A percentile compares a stretch with the other conserved stretches of the same genome.
phyloP scores from a whole-genome alignment of 2,329 filamentous ascomycete genomes.

The Phymatotrichopsis omnivora region DNA sequence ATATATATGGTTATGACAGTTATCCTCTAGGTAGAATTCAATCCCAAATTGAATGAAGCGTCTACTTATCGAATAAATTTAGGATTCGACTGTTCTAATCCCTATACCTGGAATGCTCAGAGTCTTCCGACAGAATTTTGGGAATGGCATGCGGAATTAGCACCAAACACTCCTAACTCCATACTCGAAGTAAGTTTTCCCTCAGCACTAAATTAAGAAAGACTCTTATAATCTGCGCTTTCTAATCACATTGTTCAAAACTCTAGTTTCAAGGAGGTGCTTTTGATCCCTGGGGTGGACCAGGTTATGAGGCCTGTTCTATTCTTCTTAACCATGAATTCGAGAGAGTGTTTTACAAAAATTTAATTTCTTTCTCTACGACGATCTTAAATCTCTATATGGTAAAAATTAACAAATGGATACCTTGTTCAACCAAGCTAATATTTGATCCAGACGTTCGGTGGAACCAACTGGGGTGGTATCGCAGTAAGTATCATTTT shows the following conservation, averaged over 20 bases:
- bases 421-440: background rate
- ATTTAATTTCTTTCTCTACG: conserved; percentile 55
- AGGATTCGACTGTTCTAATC: conserved; percentile 52
- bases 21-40: conserved; percentile 41
- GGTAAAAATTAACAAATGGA: conserved; percentile 38
- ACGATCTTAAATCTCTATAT: conserved; percentile 66
- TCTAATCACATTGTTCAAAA: conserved; percentile 38
- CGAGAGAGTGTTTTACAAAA: conserved; percentile 70
- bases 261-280: conserved; percentile 58
- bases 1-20: conserved; percentile 57
- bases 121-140: conserved; percentile 49
- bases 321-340: conserved; percentile 61
- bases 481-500: conserved; percentile 13
- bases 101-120: conserved; percentile 36
- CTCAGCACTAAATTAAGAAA: background rate
- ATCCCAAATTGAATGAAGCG: background rate
- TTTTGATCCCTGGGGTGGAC: conserved; percentile 66
- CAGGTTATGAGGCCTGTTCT: conserved; percentile 57
- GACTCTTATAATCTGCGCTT: no score
- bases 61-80: conserved; percentile 29
- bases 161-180: conserved; percentile 55
- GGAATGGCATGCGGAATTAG: conserved; percentile 47
- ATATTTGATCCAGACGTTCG: conserved; percentile 45
- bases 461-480: conserved; percentile 79
- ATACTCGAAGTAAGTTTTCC: conserved; percentile 44